Base-by-base conservation (phyloP, 108 stramenopile genomes). In the Conticribra guillardii region DNA sequence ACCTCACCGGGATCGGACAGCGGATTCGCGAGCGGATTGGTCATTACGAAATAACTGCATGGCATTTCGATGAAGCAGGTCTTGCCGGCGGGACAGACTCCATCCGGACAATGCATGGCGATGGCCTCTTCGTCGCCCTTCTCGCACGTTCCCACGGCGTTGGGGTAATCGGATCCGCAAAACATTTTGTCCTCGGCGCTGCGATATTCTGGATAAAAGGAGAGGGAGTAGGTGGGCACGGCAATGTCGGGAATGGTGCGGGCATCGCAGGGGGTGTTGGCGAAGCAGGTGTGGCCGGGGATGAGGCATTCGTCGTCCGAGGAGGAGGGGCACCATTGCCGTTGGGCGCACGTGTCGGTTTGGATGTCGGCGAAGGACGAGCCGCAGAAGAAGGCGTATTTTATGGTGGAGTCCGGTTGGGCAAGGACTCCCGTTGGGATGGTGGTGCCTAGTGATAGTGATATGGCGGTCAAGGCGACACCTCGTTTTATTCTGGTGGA, bases 201-300 rank as follows among this genome's bases (percentile, higher is more conserved):
- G 32, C 37, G 30, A 30, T 66, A 71, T n/a, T 65, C 76, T 0
- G 76, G 76, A 23, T 78, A 21, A 11, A 26, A 14, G 4, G 48
- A 51, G 2, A 78, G 64, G 9, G 69, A 71, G 59, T 66, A 78
- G 58, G 76, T 78, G n/a, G 76, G 76, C 33, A 78, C 69, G 3
- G 14, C 3, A 17, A 78, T 54, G 27, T 57, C 64, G 0, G 22
- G 50, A 31, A 78, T 78, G 26, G 32, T 16, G 0, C 76, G 76
- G 2, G 76, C 76, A 33, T 78, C 76, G 64, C 76, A 78, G 16
- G 76, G 76, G 1, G 76, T 78, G 76, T 78, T 78, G 69, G 76
- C 76, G 58, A 78, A 78, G 76, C 76, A 78, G 1, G 69, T 78
- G 29, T 78, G 76, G 4, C 76, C 76, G 0, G 76, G 69, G 7